Evolutionary conservation across 1,139 yeast species (phyloP).

Genomic region (Yamadazyma mexicana): DNA sequence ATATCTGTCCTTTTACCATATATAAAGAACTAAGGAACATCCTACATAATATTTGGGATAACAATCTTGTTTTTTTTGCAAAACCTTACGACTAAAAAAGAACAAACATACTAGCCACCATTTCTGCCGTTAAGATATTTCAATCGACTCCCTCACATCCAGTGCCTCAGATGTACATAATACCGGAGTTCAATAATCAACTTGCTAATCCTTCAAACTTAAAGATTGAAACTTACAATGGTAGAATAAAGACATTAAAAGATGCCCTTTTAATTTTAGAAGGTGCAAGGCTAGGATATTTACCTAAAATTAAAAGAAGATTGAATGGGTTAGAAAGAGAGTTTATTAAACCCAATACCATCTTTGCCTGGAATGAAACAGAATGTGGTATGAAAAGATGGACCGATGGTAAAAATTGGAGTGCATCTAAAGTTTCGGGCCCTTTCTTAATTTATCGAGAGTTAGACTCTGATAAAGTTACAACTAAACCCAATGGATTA

Average conservation of each 20-base stretch:
- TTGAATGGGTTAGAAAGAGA: conserved; percentile 59
- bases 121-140: conserved; percentile 4
- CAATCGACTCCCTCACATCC: conserved; percentile 11
- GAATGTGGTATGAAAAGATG: conserved; percentile 73
- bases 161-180: conserved; percentile 18
- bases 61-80: too few relatives aligned
- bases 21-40: too few relatives aligned
- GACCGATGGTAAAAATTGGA: conserved; percentile 77
- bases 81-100: too few relatives aligned
- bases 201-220: conserved; percentile 5
- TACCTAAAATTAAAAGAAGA: conserved; percentile 62
- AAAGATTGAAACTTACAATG: conserved; percentile 59
- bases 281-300: conserved; percentile 55
- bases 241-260: conserved; percentile 53
- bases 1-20: too few relatives aligned
- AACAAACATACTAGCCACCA: too few relatives aligned
- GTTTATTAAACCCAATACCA: conserved; percentile 56
- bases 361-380: conserved; percentile 71
- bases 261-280: conserved; percentile 69
- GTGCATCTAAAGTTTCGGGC: conserved; percentile 69
- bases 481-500: conserved; percentile 45
- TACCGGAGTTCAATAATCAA: conserved; percentile 16
- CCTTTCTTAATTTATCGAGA: conserved; percentile 65
- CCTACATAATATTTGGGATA: too few relatives aligned
- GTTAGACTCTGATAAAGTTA: conserved; percentile 39